Base-by-base conservation (phyloP, 1,284 basidiomycete species). In the Microstroma glucosiphilum region DNA sequence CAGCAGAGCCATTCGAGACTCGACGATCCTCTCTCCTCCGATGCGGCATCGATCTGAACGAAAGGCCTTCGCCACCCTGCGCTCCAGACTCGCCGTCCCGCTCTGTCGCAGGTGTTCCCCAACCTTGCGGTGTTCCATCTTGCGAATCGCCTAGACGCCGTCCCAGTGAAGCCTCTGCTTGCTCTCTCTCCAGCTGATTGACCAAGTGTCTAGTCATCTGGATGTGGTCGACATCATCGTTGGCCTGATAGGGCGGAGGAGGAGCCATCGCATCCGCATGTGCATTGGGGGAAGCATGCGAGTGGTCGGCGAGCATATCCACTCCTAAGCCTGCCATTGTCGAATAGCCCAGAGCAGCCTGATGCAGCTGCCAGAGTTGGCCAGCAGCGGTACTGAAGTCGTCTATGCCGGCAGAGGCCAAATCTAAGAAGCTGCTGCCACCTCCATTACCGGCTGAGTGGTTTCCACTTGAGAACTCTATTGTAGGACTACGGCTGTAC, bases 231-330 rank as follows among this genome's bases (percentile, higher is more conserved):
- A 21, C 12, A 21, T 21, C 21, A 23, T 54, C 51, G 15, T 54
- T 54, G 51, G 51, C 51, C 51, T 54, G 51, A 21, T 54, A 54
- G 7, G 51, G 51, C 7, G 51, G 51, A 2, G 51, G 51, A 25
- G 51, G 51, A 15, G 51, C 21, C n/a, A 54, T 15, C 6, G 15
- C 17, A 48, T 48, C 43, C 21, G 43, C 43, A 37, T 37, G 30
- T 37, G 30, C 30, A 9, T 37, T 37, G 4, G 30, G 30, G 9
- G 30, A 37, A 37, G 30, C 3, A 3, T 9, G 30, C 3, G 30
- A 37, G 4, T 37, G n/a, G 17, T 54, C 51, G 51, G 51, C n/a
- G 13, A 19, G 51, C 6, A 15, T 6, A 13, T 54, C 13, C 13
- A 25, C 19, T 6, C 21, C 51, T 19, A 26, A 6, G 6, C 25